phyloP scores from a whole-genome alignment of 805 yeast genomes.

The Yamadazyma sp. region DNA sequence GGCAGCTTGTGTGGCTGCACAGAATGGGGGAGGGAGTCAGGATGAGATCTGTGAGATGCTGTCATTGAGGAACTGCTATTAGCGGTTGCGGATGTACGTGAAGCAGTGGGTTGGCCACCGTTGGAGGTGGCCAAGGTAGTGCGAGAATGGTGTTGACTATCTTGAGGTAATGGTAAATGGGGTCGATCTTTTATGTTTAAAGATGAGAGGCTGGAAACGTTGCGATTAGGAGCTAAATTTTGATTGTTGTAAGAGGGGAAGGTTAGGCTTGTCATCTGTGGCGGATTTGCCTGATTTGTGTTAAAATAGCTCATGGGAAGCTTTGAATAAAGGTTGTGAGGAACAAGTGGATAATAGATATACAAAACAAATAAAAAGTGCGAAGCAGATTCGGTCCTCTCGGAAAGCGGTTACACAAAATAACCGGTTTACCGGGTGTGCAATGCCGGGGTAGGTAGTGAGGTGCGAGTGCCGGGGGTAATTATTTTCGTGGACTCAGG shows the following conservation, averaged over 20 bases:
- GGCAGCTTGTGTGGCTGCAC: too few relatives aligned
- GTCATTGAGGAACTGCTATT: too few relatives aligned
- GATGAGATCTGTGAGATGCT: too few relatives aligned
- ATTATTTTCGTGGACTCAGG: too few relatives aligned
- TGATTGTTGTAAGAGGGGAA: constrained; percentile 14
- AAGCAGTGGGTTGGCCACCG: too few relatives aligned
- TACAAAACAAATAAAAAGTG: background rate
- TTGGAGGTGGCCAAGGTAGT: too few relatives aligned
- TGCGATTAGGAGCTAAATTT: background rate
- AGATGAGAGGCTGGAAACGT: constrained; percentile 1
- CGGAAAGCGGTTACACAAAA: constrained; percentile 1
- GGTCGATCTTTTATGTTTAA: constrained; percentile 11
- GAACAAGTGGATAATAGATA: background rate
- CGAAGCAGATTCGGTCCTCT: constrained; percentile 7
- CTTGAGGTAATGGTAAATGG: constrained; percentile 15
- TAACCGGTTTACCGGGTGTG: too few relatives aligned
- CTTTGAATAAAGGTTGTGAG: constrained; percentile 1
- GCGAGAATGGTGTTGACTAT: constrained; percentile 6
- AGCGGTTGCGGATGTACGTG: too few relatives aligned
- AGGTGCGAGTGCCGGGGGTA: background rate
- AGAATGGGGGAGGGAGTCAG: too few relatives aligned
- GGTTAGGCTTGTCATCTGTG: constrained; percentile 4
- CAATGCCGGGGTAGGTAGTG: too few relatives aligned
- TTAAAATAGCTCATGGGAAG: constrained; percentile 8
- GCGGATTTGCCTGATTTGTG: constrained; percentile 1